phyloP scores from a whole-genome alignment of 2,329 filamentous ascomycete species.

The Pseudocercospora ulei region DNA sequence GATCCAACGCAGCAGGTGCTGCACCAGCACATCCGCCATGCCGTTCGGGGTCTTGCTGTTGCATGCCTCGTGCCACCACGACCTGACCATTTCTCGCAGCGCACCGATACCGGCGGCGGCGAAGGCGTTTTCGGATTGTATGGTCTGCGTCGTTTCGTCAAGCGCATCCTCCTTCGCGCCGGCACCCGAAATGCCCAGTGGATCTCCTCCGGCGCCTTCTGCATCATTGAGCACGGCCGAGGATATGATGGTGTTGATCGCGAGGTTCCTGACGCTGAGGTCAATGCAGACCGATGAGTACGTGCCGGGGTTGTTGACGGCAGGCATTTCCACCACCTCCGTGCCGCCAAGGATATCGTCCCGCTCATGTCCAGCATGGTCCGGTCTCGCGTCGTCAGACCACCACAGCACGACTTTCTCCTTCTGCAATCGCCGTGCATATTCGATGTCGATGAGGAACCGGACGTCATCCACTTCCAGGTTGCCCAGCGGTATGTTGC shows the following conservation, averaged over 20 bases:
- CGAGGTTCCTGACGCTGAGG: conserved; percentile 81
- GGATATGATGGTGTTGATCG: conserved; percentile 95
- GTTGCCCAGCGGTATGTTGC: conserved; percentile 90
- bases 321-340: conserved; percentile 78
- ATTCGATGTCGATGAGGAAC: conserved; percentile 91
- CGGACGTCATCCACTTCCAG: conserved; percentile 87
- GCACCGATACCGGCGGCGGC: conserved; percentile 84
- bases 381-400: conserved; percentile 75
- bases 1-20: conserved; percentile 94
- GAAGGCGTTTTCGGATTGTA: conserved; percentile 83
- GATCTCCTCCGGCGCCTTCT: conserved; percentile 64
- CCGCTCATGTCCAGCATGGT: conserved; percentile 90
- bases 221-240: conserved; percentile 94
- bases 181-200: conserved; percentile 72
- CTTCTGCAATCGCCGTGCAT: conserved; percentile 77
- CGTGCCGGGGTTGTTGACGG: conserved; percentile 83
- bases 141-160: conserved; percentile 55
- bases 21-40: conserved; percentile 96
- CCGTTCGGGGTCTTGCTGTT: conserved; percentile 58
- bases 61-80: conserved; percentile 87
- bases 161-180: conserved; percentile 51
- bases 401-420: conserved; percentile 96
- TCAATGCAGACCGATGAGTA: conserved; percentile 97
- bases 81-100: conserved; percentile 93
- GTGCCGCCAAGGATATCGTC: conserved; percentile 77